Evolutionary conservation across 805 yeast genomes (phyloP).

Genomic region (Lipomyces yamadae): DNA sequence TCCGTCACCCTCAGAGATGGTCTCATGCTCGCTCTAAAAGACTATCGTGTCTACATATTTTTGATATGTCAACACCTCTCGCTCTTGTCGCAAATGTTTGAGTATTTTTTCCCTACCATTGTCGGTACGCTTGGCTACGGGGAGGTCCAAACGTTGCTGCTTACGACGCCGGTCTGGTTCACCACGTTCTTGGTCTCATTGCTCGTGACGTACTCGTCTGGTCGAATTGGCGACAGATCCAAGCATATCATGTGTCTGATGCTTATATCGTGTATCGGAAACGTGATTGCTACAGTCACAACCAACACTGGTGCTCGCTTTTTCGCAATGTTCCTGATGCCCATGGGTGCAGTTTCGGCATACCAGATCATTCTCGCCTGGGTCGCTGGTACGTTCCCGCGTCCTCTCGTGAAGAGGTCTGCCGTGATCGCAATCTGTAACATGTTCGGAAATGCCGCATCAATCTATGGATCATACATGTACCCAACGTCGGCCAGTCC

Average conservation of each 20-base stretch:
- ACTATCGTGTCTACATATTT: constrained; percentile 32
- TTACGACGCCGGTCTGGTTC: constrained; percentile 66
- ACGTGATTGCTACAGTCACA: constrained; percentile 21
- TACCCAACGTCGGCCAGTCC: constrained; percentile 21
- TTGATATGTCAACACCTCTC: constrained; percentile 29
- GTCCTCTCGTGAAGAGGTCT: constrained; percentile 30
- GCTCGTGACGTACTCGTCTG: constrained; percentile 39
- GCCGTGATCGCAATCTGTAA: constrained; percentile 27
- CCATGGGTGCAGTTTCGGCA: constrained; percentile 26
- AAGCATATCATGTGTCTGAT: constrained; percentile 20
- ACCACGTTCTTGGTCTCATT: constrained; percentile 58
- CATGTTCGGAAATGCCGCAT: constrained; percentile 27
- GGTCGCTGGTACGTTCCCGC: constrained; percentile 28
- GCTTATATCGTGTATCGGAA: constrained; percentile 15
- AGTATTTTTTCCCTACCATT: constrained; percentile 64
- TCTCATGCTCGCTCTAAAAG: constrained; percentile 27
- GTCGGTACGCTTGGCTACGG: constrained; percentile 58
- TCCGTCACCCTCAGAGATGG: constrained; percentile 28
- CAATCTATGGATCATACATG: constrained; percentile 23
- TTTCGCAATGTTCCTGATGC: constrained; percentile 30
- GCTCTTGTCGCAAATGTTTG: constrained; percentile 42
- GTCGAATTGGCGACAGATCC: constrained; percentile 27
- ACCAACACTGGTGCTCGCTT: constrained; percentile 21
- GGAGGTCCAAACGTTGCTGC: constrained; percentile 55
- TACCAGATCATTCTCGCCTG: constrained; percentile 32